A percentile compares a stretch with the other conserved stretches of the same genome.
These are phyloP conservation scores for Pseudocercospora ulei DNA, from an alignment of 2,329 filamentous ascomycete genomes.

Conservation along the genomic window DNA sequence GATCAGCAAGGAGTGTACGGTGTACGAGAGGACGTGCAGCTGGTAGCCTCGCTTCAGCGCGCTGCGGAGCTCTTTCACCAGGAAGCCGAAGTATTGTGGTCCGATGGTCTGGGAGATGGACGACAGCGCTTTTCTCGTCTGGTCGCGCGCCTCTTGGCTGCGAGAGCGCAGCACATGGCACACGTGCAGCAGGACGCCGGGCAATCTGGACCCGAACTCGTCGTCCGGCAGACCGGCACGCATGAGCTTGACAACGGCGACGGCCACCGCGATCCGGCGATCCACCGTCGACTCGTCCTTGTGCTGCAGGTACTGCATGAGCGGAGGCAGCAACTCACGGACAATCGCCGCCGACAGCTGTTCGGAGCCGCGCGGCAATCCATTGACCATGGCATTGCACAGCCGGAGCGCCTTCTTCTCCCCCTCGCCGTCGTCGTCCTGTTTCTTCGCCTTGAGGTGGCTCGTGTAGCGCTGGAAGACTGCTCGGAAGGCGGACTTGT, in stretches of 20 bases:
- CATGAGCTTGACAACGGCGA: slow-evolving; percentile 79
- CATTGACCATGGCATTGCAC: slow-evolving; percentile 70
- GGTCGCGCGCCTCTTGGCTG: slow-evolving; percentile 77
- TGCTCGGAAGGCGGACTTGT: slow-evolving; percentile 84
- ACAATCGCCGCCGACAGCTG: slow-evolving; percentile 43
- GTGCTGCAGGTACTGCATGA: slow-evolving; percentile 78
- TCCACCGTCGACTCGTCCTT: slow-evolving; percentile 94
- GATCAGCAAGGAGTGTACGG: slow-evolving; percentile 82
- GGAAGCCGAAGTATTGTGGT: slow-evolving; percentile 73
- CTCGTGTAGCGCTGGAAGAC: slow-evolving; percentile 69
- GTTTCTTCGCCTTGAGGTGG: slow-evolving; percentile 69
- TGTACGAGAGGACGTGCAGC: slow-evolving; percentile 88
- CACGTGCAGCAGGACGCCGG: slow-evolving; percentile 79
- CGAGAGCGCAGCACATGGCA: slow-evolving; percentile 87
- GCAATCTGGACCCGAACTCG: slow-evolving; percentile 63
- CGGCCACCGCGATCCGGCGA: slow-evolving; percentile 77
- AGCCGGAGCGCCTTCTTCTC: slow-evolving; percentile 80
- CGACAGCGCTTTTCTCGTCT: slow-evolving; percentile 76
- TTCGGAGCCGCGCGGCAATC: slow-evolving; percentile 44
- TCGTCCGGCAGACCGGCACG: slow-evolving; percentile 60
- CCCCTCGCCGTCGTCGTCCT: slow-evolving; percentile 40
- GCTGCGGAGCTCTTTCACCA: slow-evolving; percentile 80
- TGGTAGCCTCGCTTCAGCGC: slow-evolving; percentile 82
- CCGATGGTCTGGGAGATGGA: slow-evolving; percentile 76
- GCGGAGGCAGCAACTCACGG: slow-evolving; percentile 63